These are phyloP conservation scores for Triglochin maritima DNA, from an alignment of 106 monocot genomes.

Conservation along the genomic window DNA sequence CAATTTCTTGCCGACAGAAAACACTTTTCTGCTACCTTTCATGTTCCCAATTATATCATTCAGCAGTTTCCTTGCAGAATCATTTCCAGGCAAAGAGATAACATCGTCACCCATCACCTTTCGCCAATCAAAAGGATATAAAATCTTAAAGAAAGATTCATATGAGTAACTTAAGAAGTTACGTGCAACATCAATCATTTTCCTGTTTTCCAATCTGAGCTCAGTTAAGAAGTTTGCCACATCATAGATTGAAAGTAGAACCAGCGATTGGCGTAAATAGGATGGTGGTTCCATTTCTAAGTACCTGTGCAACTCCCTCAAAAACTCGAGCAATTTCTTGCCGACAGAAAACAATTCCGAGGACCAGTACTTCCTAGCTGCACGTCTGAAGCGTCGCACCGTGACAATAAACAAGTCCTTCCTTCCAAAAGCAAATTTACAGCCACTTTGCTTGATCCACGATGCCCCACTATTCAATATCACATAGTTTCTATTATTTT, in stretches of 20 bases:
- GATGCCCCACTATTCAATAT: conserved; percentile 17
- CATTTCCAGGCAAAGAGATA: conserved; percentile 9
- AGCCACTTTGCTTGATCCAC: conserved; percentile 17
- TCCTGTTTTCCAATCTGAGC: neutral
- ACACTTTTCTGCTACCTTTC: conserved; percentile 2
- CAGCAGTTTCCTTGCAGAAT: conserved; percentile 8
- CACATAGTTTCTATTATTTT: conserved; percentile 6
- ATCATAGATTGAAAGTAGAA: conserved; percentile 17
- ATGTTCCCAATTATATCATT: conserved; percentile 6
- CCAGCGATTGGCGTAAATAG: neutral
- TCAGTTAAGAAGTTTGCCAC: conserved; percentile 22
- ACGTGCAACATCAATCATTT: neutral
- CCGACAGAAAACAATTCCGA: conserved; percentile 28
- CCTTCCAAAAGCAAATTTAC: neutral
- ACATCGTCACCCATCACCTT: neutral
- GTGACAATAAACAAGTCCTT: conserved; percentile 4
- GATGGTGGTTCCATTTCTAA: neutral
- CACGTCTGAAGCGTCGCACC: neutral
- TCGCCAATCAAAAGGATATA: conserved; percentile 22
- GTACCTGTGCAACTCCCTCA: conserved; percentile 12
- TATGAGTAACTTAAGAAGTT: neutral
- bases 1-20: too few relatives aligned
- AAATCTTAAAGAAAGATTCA: conserved; percentile 9
- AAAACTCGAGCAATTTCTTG: conserved; percentile 12
- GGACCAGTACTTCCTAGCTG: conserved; percentile 11